A percentile compares a stretch with the other conserved stretches of the same genome.
These are phyloP conservation scores for Globisporangium rhizosaccharum DNA, from an alignment of 352 stramenopile genomes.

Conservation along the genomic window DNA sequence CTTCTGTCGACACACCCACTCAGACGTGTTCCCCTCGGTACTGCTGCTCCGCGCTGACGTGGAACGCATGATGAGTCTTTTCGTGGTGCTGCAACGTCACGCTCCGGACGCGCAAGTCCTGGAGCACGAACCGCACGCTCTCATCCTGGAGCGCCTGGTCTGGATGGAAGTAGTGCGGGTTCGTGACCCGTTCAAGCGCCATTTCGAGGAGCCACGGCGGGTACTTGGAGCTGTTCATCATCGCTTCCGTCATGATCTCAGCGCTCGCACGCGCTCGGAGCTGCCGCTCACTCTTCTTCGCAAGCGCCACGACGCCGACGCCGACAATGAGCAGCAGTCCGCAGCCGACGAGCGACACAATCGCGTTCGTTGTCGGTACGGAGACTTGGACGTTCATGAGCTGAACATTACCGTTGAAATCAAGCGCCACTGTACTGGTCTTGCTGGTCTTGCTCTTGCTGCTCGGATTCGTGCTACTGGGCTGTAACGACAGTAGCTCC, in stretches of 20 bases:
- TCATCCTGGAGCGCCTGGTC: neutral
- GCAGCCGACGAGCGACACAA: slow-evolving; percentile 8
- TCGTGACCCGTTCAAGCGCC: neutral
- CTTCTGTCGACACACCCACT: too few species aligned
- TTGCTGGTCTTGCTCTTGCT: too few species aligned
- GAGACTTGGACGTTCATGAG: slow-evolving; percentile 10
- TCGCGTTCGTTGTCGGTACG: slow-evolving; percentile 3
- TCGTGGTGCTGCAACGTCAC: neutral
- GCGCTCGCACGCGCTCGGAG: slow-evolving; percentile 5
- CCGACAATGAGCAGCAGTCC: neutral
- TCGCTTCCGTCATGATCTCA: neutral
- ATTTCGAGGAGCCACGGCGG: slow-evolving; percentile 4
- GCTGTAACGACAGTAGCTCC: neutral
- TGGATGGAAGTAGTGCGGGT: neutral
- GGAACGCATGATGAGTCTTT: neutral
- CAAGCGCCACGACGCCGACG: neutral
- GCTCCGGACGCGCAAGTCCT: slow-evolving; percentile 8
- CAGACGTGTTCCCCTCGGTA: too few species aligned
- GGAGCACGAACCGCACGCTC: neutral
- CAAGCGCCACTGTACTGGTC: neutral
- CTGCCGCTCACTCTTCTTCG: neutral
- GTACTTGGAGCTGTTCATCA: slow-evolving; percentile 10
- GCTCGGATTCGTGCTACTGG: too few species aligned
- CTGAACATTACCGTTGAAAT: slow-evolving; percentile 1
- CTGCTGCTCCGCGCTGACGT: neutral